Conservation (phyloP, 495 filamentous ascomycete genomes). For the Penicillium simplicissimum region DNA sequence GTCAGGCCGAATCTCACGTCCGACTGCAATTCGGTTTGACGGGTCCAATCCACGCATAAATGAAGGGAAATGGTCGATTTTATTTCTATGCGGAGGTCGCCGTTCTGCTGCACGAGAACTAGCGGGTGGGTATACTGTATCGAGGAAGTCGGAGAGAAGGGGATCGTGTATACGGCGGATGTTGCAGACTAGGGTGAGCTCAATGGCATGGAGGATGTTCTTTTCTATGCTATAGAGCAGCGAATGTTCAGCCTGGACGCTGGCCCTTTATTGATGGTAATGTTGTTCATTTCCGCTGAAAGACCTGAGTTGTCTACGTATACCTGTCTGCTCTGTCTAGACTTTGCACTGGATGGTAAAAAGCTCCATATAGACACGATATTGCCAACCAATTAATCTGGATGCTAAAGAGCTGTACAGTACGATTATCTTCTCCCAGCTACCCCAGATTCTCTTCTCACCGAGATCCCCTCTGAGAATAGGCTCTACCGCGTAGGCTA, state of each 20-base stretch:
- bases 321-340: no score
- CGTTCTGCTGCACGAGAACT: conserved; percentile 7
- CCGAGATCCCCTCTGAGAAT: conserved; percentile 8
- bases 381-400: no score
- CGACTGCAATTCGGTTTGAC: conserved; percentile 9
- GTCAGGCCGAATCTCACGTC: conserved; percentile 15
- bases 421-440: neutral
- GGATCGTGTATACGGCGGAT: conserved; percentile 20
- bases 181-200: conserved; percentile 4
- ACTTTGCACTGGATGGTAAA: no score
- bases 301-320: no score
- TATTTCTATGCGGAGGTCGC: conserved; percentile 23
- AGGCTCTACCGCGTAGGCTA: conserved; percentile 13
- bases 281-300: no score
- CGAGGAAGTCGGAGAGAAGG: neutral
- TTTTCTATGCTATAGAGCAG: neutral
- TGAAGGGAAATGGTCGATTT: neutral
- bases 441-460: conserved; percentile 9
- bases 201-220: neutral
- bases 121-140: neutral
- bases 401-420: no score
- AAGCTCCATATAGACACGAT: no score
- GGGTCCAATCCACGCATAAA: conserved; percentile 7
- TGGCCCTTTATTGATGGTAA: neutral
- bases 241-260: no score